Conservation (phyloP, 75 land plant species). For the Picea glauca region DNA sequence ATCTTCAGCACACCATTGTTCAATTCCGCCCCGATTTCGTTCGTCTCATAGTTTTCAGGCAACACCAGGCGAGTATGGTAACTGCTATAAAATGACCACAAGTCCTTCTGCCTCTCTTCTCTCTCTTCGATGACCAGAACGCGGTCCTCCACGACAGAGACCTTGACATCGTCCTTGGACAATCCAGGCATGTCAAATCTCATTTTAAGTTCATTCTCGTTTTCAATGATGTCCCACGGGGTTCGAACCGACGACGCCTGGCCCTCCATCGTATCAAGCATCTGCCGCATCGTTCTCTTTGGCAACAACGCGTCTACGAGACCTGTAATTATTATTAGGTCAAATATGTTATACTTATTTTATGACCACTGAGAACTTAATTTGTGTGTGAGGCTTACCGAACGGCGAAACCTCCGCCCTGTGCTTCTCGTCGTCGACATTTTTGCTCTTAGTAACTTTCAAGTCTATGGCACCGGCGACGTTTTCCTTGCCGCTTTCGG, state of each 20-base stretch:
- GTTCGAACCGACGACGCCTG: slow-evolving; percentile 18
- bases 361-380: too few species aligned
- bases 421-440: too few species aligned
- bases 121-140: slow-evolving; percentile 50
- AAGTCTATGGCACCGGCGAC: too few species aligned
- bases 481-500: too few species aligned
- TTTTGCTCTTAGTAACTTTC: too few species aligned
- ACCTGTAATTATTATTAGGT: slow-evolving; percentile 19
- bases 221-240: slow-evolving; percentile 84
- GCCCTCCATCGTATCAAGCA: slow-evolving; percentile 73
- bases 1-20: slow-evolving; percentile 76
- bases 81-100: slow-evolving; percentile 26
- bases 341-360: too few species aligned
- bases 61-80: slow-evolving; percentile 58
- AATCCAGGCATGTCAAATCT: slow-evolving; percentile 97
- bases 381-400: too few species aligned
- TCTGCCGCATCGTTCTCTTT: slow-evolving; percentile 61
- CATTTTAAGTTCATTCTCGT: slow-evolving; percentile 56
- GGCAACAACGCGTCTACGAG: slow-evolving; percentile 63
- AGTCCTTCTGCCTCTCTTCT: slow-evolving; percentile 26
- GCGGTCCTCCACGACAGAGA: slow-evolving; percentile 57
- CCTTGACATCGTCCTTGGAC: slow-evolving; percentile 76
- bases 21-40: slow-evolving; percentile 69
- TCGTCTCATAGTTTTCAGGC: slow-evolving; percentile 60
- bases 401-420: too few species aligned